Evolutionary conservation across 2,329 filamentous ascomycete genomes (phyloP).

Genomic region (Tolypocladium capitatum): DNA sequence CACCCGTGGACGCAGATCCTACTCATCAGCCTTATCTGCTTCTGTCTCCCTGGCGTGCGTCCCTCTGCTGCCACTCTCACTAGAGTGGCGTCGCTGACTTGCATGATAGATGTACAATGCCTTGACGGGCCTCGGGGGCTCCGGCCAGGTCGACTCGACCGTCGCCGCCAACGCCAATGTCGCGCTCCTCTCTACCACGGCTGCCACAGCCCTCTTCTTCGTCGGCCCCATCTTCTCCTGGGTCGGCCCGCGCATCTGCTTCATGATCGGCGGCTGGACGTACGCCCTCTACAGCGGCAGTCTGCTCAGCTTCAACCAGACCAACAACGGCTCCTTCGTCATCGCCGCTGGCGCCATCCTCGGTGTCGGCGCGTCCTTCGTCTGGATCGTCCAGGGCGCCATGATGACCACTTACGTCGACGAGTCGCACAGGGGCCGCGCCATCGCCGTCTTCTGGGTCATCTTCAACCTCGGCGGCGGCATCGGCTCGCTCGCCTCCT

Average conservation of each 20-base stretch:
- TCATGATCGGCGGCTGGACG: constrained; percentile 30
- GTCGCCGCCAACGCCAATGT: constrained; percentile 33
- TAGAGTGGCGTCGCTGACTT: not conserved
- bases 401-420: constrained; percentile 31
- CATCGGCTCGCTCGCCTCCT: constrained; percentile 25
- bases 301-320: constrained; percentile 27
- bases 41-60: constrained; percentile 31
- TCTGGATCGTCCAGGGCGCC: constrained; percentile 33
- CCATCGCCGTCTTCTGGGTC: constrained; percentile 30
- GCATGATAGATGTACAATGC: constrained; percentile 32
- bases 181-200: constrained; percentile 27
- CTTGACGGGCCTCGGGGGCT: constrained; percentile 28
- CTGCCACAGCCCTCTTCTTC: constrained; percentile 27
- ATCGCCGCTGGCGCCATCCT: constrained; percentile 30
- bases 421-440: constrained; percentile 23
- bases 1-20: constrained; percentile 34
- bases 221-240: constrained; percentile 29
- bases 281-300: constrained; percentile 31
- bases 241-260: constrained; percentile 26
- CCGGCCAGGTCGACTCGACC: constrained; percentile 29
- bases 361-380: constrained; percentile 29
- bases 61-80: not conserved
- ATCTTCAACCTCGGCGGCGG: constrained; percentile 34
- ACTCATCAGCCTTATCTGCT: constrained; percentile 34
- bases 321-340: constrained; percentile 26